Base-by-base conservation (phyloP, 306 rosid species). In the Citrullus amarus region DNA sequence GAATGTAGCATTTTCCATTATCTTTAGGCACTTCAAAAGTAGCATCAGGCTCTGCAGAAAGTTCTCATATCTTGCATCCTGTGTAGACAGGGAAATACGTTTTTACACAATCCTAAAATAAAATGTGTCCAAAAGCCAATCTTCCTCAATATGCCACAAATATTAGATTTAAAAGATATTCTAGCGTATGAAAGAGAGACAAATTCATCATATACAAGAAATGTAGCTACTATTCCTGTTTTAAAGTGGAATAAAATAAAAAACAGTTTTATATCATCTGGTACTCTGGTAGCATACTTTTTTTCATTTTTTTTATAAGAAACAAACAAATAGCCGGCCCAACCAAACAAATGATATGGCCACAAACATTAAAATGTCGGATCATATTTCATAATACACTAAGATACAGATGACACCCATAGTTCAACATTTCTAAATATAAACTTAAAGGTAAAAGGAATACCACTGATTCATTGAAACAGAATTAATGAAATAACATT, bases 1-100 rank as follows among this genome's bases (percentile, higher is more conserved):
- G 79, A 92, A 92, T 51, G 99, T 90, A 8, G 99, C 98, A 84
- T 96, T 96, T 88, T 96, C 98, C 99, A 96, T 96, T 70, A 96
- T 91, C 91, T 92, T 92, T 90, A 96, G 86, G 85, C 99, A 90
- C 85, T 92, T 96, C 85, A 80, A 85, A 71, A 86, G 85, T 48
- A 84, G 78, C 81, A 86, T 84, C 66, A 96, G 82, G 82, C 89
- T 83, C 85, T 83, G 86, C 60, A 87, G 73, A 44, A 48, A 84
- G 80, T 83, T 83, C 56, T 84, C 80, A 43, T 62, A 82, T 81
- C 86, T 87, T 78, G 73, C 80, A 82, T 84, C 86, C 82, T 78
- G 84, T 46, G 87, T 76, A 63, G 90, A 83, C 51, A 79, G 84
- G 44, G 87, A 83, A 72, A 78, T 20, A 80, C 9, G 50, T 56